Evolutionary conservation across 2,329 filamentous ascomycete genomes (phyloP), one percentile per base, ranked within the genome.

Genomic region (Lasiodiplodia gonubiensis): DNA sequence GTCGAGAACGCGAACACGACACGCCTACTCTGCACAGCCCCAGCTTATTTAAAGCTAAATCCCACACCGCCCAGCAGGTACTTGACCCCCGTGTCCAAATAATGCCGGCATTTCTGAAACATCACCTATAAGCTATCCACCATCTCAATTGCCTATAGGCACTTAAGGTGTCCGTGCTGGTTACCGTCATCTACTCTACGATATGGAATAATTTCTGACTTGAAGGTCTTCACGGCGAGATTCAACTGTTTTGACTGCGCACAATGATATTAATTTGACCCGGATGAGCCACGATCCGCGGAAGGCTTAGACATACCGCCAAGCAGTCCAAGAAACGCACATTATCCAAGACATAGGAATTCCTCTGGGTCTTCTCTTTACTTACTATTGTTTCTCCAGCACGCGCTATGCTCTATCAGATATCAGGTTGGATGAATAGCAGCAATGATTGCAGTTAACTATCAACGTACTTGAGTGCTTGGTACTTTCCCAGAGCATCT

Each of bases 1-100:
- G 27, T 49, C 5, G 57, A 49, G 57, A 61, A 61, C 21, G 42
- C 57, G 57, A 61, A 49, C 18, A 10, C 57, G 57, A 49, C n/a
- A 10, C 18, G 25, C 25, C 27, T n/a, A 16, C 30, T 33, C 30
- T 33, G 42, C 57, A 61, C 57, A 61, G 27, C 57, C 57, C 39
- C 55, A 37, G 35, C 21, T 30, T 21, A 30, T 21, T 42, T 42
- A 21, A n/a, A 33, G 57, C 23, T 27, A 14, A 16, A 48, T 48
- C 21, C n/a, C 39, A 12, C 21, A 42, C 5, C 39, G 39, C 55
- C 30, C 37, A 33, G 11, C 55, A 21, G 2, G 25, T 14, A 33
- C 30, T 8, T 23, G 11, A 8, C 18, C 23, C 55, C 42, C 55
- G 39, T 49, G 57, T 61, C 23, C 7, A 25, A 23, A 23, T 35